Conservation (phyloP, 2,329 filamentous ascomycete genomes). For the Cryoendolithus antarcticus region DNA sequence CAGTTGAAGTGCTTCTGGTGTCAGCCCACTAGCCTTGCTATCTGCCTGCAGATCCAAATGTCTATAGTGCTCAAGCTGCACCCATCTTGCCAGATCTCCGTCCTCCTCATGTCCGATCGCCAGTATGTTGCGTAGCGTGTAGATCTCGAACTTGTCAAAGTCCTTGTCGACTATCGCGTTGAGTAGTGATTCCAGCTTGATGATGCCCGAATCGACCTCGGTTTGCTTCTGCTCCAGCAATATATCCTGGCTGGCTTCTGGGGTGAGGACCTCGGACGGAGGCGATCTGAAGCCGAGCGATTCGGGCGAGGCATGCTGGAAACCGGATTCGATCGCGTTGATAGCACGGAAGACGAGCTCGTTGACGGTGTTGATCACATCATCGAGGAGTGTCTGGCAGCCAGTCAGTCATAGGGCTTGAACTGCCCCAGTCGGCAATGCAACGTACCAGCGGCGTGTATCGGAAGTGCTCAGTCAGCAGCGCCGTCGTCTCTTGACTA, state of each 20-base stretch:
- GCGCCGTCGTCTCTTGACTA: conserved; percentile 39
- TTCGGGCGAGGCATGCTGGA: conserved; percentile 60
- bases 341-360: conserved; percentile 83
- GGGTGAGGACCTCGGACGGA: conserved; percentile 1
- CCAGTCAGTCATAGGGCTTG: conserved; percentile 5
- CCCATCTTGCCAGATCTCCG: conserved; percentile 57
- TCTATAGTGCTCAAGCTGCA: conserved; percentile 76
- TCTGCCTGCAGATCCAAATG: conserved; percentile 25
- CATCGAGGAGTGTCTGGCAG: conserved; percentile 75
- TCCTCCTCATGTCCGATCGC: conserved; percentile 33
- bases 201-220: conserved; percentile 67
- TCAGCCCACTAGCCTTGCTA: conserved; percentile 35
- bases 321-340: conserved; percentile 72
- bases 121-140: conserved; percentile 66
- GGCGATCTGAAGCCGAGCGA: conserved; percentile 58
- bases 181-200: conserved; percentile 38
- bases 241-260: conserved; percentile 16
- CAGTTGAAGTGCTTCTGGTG: conserved; percentile 55
- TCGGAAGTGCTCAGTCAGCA: conserved; percentile 90
- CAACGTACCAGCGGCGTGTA: conserved; percentile 74
- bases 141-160: conserved; percentile 52
- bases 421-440: conserved; percentile 5
- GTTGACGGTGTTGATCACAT: conserved; percentile 95
- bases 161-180: conserved; percentile 39
- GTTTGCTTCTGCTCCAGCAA: conserved; percentile 5